Evolutionary conservation across 495 filamentous ascomycete genomes (phyloP), one percentile per base, ranked within the genome.

Genomic region (Darksidea phi): DNA sequence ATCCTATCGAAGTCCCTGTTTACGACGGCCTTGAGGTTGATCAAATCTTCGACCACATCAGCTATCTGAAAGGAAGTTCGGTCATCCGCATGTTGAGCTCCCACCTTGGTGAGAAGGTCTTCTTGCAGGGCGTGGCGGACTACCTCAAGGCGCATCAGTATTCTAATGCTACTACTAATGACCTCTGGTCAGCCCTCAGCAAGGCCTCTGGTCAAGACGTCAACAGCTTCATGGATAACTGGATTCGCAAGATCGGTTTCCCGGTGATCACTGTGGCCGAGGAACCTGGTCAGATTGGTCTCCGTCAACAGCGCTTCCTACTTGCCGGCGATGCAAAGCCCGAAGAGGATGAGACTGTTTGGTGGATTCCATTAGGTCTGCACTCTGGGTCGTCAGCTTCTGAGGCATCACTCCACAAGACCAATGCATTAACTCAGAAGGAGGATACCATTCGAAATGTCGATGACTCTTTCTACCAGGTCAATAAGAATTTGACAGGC

Each of bases 41-140:
- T 73, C 93, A 97, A 68, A 94, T 96, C 59, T 97, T 97, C 72
- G 93, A 97, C 73, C 83, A 86, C 69, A 96, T 97, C 72, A 94
- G 88, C 73, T 98, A 98, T 72, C 79, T 91, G 46, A 98, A 98
- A 74, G 94, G 94, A 45, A 94, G 90, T 74, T 94, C 90, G 24
- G 88, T 93, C 51, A 94, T 98, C 70, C 85, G 94, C 66, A 97
- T 97, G 94, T 75, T 98, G 58, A 89, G 89, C 48, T 82, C 84
- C 54, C 87, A 97, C 71, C 85, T 98, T 25, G 90, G 90, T 13
- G 84, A 86, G 37, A 81, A 95, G 69, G 87, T 81, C 1, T 98
- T 98, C 80, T 79, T 98, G 37, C 81, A 86, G 63, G 94, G 94
- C 42, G 90, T 98, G 45, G 85, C 89, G 1, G 82, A 84, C 49